A percentile compares a stretch with the other conserved stretches of the same genome.
Evolutionary conservation across 305 asterid species (phyloP).

Genomic region (Fraxinus angustifolia): DNA sequence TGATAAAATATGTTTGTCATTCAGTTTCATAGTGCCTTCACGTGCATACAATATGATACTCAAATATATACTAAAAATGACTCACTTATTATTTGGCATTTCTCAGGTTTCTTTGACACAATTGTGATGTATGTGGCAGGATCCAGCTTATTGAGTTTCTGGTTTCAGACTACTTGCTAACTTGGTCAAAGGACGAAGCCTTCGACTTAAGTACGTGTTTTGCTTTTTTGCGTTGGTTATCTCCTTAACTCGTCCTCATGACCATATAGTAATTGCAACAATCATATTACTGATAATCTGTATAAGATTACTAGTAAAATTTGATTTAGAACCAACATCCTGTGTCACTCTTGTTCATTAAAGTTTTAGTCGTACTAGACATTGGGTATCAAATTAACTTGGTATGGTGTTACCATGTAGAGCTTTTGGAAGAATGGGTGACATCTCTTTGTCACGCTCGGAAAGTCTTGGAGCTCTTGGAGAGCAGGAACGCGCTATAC

Average conservation of each 20-base stretch:
- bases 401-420: conserved; percentile 32
- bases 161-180: conserved; percentile 63
- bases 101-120: conserved; percentile 9
- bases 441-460: conserved; percentile 60
- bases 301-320: not conserved
- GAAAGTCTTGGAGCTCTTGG: conserved; percentile 69
- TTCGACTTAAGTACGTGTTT: conserved; percentile 52
- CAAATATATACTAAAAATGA: not conserved
- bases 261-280: not conserved
- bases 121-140: conserved; percentile 55
- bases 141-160: conserved; percentile 87
- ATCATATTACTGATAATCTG: not conserved
- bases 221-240: not conserved
- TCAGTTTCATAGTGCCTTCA: not conserved
- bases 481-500: conserved; percentile 70
- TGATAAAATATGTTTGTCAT: not conserved
- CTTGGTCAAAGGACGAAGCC: conserved; percentile 64
- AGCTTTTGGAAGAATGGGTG: conserved; percentile 81
- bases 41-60: not conserved
- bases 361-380: not conserved
- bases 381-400: conserved; percentile 11
- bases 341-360: not conserved
- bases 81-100: not conserved
- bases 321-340: not conserved
- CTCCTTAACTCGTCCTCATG: conserved; percentile 3